A percentile compares a stretch with the other conserved stretches of the same genome.
Conservation (phyloP, 345 rosid genomes). For the Euphorbia lathyris region DNA sequence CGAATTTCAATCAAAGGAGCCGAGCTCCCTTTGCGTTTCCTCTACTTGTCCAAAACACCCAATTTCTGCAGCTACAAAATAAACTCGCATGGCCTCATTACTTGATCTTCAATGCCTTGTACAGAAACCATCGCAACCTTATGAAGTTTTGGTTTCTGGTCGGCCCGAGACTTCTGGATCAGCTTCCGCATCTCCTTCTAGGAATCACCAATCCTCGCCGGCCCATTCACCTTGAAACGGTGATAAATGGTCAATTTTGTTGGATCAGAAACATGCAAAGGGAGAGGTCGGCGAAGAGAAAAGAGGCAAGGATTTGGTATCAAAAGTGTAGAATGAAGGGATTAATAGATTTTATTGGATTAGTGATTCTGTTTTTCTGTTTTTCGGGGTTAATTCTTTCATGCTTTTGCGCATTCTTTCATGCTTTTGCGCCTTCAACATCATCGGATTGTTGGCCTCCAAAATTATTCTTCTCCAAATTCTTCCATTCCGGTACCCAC, state of each 20-base stretch:
- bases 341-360: conserved; percentile 36
- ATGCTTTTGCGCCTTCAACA: conserved; percentile 68
- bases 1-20: neutral
- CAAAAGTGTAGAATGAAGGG: conserved; percentile 45
- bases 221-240: conserved; percentile 4
- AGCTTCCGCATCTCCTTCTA: conserved; percentile 1
- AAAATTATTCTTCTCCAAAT: conserved; percentile 31
- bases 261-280: conserved; percentile 32
- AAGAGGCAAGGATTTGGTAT: conserved; percentile 43
- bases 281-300: conserved; percentile 40
- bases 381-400: conserved; percentile 69
- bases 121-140: neutral
- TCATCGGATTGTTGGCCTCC: conserved; percentile 31
- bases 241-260: conserved; percentile 23
- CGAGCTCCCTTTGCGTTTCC: neutral
- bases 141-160: neutral
- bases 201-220: conserved; percentile 5
- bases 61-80: neutral
- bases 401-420: too few species aligned
- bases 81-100: neutral
- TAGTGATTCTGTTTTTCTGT: conserved; percentile 62
- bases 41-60: conserved; percentile 2
- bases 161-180: conserved; percentile 2
- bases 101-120: too few species aligned
- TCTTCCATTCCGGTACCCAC: conserved; percentile 35